Evolutionary conservation across 1,139 yeast genomes (phyloP).

Genomic region (Yamadazyma atlantica): DNA sequence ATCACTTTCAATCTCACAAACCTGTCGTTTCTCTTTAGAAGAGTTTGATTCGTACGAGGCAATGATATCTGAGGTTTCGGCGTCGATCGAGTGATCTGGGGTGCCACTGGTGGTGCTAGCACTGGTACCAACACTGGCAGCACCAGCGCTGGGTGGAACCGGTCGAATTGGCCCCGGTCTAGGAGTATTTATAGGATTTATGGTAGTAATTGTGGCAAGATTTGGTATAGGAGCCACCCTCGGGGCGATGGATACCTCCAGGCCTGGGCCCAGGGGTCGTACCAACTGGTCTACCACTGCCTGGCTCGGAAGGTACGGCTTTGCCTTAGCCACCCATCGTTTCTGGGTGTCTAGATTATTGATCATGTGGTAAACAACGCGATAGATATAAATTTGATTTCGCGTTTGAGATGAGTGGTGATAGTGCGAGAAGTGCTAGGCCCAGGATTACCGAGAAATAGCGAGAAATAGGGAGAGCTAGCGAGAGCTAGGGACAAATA

Average conservation of each 20-base stretch:
- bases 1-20: slow-evolving; percentile 13
- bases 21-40: slow-evolving; percentile 5
- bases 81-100: too few species aligned
- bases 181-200: not conserved
- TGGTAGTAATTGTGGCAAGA: not conserved
- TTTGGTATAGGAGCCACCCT: not conserved
- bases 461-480: not conserved
- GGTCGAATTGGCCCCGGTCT: too few species aligned
- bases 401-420: not conserved
- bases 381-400: too few species aligned
- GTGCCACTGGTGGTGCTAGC: too few species aligned
- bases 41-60: not conserved
- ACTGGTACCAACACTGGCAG: too few species aligned
- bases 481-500: not conserved
- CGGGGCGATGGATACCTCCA: not conserved
- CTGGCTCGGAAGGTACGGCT: slow-evolving; percentile 17
- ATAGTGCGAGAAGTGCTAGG: not conserved
- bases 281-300: slow-evolving; percentile 4
- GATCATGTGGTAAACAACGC: slow-evolving; percentile 9
- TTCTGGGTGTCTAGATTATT: slow-evolving; percentile 19
- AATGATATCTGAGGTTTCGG: slow-evolving; percentile 1
- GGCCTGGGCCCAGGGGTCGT: not conserved
- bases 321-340: slow-evolving; percentile 17
- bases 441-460: not conserved
- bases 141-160: too few species aligned